These are phyloP conservation scores for Diplodia seriata DNA, from an alignment of 2,329 filamentous ascomycete species.

Conservation along the genomic window DNA sequence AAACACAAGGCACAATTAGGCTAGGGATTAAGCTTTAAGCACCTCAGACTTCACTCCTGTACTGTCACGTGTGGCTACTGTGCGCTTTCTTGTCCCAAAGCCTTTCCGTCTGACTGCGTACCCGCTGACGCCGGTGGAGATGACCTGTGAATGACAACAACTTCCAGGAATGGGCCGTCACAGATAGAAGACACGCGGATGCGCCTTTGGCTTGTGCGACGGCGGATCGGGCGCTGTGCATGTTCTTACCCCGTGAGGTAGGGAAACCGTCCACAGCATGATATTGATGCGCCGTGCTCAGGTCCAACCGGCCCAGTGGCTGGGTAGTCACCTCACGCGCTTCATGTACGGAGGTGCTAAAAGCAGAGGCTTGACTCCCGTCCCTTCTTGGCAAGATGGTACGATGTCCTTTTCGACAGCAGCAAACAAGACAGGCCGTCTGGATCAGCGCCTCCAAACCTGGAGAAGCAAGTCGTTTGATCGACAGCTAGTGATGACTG, in stretches of 20 bases:
- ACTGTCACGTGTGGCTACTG: not conserved
- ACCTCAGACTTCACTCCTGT: not conserved
- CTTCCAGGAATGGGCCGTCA: not conserved
- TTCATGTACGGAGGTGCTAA: not conserved
- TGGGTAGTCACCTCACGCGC: not conserved
- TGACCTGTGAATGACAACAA: slow-evolving; percentile 1
- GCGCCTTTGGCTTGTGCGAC: not conserved
- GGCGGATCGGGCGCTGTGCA: slow-evolving; percentile 3
- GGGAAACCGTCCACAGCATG: slow-evolving; percentile 2
- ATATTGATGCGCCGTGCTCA: slow-evolving; percentile 8
- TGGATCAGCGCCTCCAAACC: slow-evolving; percentile 5
- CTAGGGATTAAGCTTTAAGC: slow-evolving; percentile 19
- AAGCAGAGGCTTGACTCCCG: not conserved
- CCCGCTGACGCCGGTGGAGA: not conserved
- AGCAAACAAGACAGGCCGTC: not conserved
- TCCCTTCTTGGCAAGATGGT: not conserved
- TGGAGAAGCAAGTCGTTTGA: slow-evolving; percentile 3
- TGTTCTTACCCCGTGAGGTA: not conserved
- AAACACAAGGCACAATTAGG: slow-evolving; percentile 2
- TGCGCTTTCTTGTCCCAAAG: not conserved
- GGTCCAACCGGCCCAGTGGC: no score
- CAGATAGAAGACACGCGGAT: not conserved
- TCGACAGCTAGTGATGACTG: not conserved
- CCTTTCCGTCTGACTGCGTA: not conserved
- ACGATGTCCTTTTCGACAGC: not conserved